Evolutionary conservation across 352 stramenopile species (phyloP), one percentile per base, ranked within the genome.

Genomic region (Pythium chondricola): DNA sequence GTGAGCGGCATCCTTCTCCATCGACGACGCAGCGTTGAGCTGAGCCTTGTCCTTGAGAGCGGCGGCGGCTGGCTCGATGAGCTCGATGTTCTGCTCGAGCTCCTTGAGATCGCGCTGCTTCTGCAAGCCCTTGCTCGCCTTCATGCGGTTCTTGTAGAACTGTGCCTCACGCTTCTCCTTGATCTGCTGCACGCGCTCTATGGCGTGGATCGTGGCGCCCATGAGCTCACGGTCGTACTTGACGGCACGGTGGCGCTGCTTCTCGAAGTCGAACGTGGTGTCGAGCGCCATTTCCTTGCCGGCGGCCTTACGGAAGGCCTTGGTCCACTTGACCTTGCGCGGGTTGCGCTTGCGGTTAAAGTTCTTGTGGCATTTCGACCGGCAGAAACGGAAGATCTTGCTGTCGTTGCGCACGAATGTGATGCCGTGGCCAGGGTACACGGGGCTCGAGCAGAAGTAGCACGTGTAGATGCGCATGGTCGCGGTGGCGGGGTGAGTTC

Each of bases 331-430:
- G 14, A 99, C 95, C 79, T 99, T 99, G 47, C 97, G 89, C 36
- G 97, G 97, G 77, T 99, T 99, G 65, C 97, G 88, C 80, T 99
- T 99, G 78, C 96, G 96, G 70, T 98, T 98, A 63, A 99, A 99
- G 71, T 98, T 98, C 59, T 97, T 97, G 86, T 99, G 96, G 83
- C 97, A 99, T 83, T 99, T 99, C 38, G 96, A 99, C 46, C 97
- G 89, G 67, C 97, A 99, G 78, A 99, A 99, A 44, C 94, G 88
- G 69, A 99, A 99, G 46, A 98, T 88, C 82, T 99, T 99, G 71
- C 87, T 97, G 79, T 99, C 97, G 67, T 99, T 99, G 48, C 97
- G 86, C 54, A 99, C 97, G 67, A 99, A 99, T 31, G 93, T 90
- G 60, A 98, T 98, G 41, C 97, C 97, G 71, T 99, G 97, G 38